phyloP scores from a whole-genome alignment of 179 eudicot species.

The Camellia oleifera region DNA sequence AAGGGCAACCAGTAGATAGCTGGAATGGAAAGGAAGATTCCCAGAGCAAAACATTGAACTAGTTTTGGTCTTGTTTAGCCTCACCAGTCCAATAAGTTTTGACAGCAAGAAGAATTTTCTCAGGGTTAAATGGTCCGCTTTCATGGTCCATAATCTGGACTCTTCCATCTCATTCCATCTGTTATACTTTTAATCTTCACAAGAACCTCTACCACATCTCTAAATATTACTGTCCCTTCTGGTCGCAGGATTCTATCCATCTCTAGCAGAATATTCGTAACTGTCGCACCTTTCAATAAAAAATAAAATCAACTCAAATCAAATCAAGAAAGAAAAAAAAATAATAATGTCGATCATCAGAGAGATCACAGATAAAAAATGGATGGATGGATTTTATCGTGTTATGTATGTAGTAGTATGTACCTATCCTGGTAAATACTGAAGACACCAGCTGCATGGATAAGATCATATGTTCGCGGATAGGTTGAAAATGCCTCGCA shows the following conservation, averaged over 20 bases:
- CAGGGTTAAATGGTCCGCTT: conserved; percentile 79
- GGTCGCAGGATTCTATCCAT: conserved; percentile 89
- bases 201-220: conserved; percentile 70
- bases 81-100: conserved; percentile 83
- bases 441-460: conserved; percentile 73
- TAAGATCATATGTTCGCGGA: conserved; percentile 89
- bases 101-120: conserved; percentile 68
- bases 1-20: too few species aligned
- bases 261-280: conserved; percentile 74
- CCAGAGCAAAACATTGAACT: too few species aligned
- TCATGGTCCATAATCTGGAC: conserved; percentile 74
- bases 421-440: conserved; percentile 83
- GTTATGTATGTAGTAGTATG: too few species aligned
- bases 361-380: too few species aligned
- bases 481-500: conserved; percentile 91
- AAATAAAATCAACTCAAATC: neutral
- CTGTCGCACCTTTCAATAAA: conserved; percentile 61
- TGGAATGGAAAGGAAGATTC: too few species aligned
- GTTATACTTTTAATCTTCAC: conserved; percentile 58
- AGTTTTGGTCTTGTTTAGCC: conserved; percentile 10
- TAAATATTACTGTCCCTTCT: conserved; percentile 76
- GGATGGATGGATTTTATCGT: too few species aligned
- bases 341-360: neutral
- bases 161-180: conserved; percentile 82
- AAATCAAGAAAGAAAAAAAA: neutral